phyloP scores from a whole-genome alignment of 1,284 basidiomycete genomes.

The Cutaneotrichosporon sp. region DNA sequence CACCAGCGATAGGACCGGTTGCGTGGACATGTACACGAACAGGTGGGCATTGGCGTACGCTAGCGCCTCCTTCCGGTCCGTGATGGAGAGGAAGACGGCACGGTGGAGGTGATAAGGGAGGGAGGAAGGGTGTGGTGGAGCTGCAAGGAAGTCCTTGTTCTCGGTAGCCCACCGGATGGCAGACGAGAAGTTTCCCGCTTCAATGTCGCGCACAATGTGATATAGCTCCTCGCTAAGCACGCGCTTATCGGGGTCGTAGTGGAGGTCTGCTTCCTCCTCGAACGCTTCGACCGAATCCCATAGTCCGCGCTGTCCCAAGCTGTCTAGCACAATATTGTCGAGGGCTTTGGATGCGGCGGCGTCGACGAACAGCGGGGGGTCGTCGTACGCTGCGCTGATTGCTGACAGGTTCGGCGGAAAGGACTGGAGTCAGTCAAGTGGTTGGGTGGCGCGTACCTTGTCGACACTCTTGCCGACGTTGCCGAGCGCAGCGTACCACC shows the following conservation, averaged over 20 bases:
- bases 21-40: slow-evolving; percentile 66
- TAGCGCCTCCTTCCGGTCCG: slow-evolving; percentile 58
- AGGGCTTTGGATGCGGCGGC: slow-evolving; percentile 36
- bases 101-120: slow-evolving; percentile 85
- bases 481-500: slow-evolving; percentile 71
- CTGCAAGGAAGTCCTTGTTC: slow-evolving; percentile 65
- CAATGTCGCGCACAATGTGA: slow-evolving; percentile 67
- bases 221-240: slow-evolving; percentile 70
- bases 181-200: slow-evolving; percentile 64
- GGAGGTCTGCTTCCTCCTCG: slow-evolving; percentile 62
- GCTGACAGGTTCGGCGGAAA: slow-evolving; percentile 47
- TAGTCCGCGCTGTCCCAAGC: slow-evolving; percentile 43
- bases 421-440: slow-evolving; percentile 33
- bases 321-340: slow-evolving; percentile 43
- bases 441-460: slow-evolving; percentile 64
- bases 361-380: slow-evolving; percentile 47
- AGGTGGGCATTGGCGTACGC: slow-evolving; percentile 71
- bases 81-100: slow-evolving; percentile 70
- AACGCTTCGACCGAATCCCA: slow-evolving; percentile 46
- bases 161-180: slow-evolving; percentile 77
- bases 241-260: slow-evolving; percentile 62
- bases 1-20: slow-evolving; percentile 76
- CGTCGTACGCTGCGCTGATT: slow-evolving; percentile 46
- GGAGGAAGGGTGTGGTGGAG: slow-evolving; percentile 64
- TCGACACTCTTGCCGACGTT: slow-evolving; percentile 80